These are phyloP conservation scores for Penicillium concentricum DNA, from an alignment of 2,329 filamentous ascomycete species.

Conservation along the genomic window DNA sequence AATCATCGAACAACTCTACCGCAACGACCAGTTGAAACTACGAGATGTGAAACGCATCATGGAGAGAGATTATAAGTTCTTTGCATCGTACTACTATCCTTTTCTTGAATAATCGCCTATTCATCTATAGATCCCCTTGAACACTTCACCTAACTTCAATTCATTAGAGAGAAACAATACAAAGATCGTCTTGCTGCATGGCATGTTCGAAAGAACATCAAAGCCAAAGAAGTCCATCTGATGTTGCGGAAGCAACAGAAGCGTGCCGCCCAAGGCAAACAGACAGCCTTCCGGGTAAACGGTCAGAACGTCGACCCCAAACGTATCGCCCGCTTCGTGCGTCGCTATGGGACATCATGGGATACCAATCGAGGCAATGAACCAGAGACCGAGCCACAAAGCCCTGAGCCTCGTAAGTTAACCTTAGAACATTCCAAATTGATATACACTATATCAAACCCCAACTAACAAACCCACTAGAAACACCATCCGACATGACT, in stretches of 20 bases:
- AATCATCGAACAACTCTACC: conserved; percentile 37
- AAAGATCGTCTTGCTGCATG: conserved; percentile 40
- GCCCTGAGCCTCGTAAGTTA: conserved; percentile 35
- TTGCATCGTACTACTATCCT: conserved; percentile 32
- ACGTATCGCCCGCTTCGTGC: conserved; percentile 36
- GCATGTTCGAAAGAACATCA: conserved; percentile 41
- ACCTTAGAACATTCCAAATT: background rate
- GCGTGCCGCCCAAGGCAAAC: conserved; percentile 38
- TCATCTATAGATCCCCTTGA: conserved; percentile 4
- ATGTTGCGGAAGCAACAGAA: conserved; percentile 41
- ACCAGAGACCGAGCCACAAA: conserved; percentile 21
- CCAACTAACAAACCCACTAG: conserved; percentile 17
- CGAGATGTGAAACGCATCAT: conserved; percentile 39
- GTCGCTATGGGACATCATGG: conserved; percentile 32
- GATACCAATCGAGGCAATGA: conserved; percentile 23
- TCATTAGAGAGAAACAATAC: conserved; percentile 39
- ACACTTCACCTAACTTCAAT: conserved; percentile 17
- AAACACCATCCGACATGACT: conserved; percentile 39
- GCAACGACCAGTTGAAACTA: conserved; percentile 36
- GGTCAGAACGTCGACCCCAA: conserved; percentile 37
- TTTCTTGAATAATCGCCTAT: conserved; percentile 2
- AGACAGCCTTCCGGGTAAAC: conserved; percentile 36
- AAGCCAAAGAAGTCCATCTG: conserved; percentile 37
- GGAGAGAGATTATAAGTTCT: conserved; percentile 37
- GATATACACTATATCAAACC: background rate